These are phyloP conservation scores for Camelina sativa DNA, from an alignment of 345 rosid genomes.

Conservation along the genomic window DNA sequence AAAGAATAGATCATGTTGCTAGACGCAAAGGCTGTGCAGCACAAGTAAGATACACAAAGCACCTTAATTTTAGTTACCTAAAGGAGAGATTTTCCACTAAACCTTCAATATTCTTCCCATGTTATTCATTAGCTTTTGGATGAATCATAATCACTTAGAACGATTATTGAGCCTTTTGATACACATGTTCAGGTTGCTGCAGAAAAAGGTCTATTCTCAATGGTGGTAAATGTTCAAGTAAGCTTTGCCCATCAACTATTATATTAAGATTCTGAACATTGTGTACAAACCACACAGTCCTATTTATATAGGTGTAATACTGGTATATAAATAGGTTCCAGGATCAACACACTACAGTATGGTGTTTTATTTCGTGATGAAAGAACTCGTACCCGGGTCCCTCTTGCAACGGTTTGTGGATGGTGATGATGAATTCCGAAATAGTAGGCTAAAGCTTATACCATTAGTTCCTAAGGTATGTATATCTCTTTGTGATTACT, in stretches of 20 bases:
- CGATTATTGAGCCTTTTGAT: conserved; percentile 18
- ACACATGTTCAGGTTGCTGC: conserved; percentile 64
- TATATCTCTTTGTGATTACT: conserved; percentile 25
- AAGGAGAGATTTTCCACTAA: conserved; percentile 1
- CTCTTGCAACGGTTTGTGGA: conserved; percentile 92
- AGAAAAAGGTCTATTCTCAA: conserved; percentile 69
- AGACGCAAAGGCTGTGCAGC: conserved; percentile 96
- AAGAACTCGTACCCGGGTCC: conserved; percentile 68
- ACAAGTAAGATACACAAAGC: conserved; percentile 59
- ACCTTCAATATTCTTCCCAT: background rate
- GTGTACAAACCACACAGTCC: background rate
- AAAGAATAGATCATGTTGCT: conserved; percentile 96
- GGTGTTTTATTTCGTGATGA: conserved; percentile 90
- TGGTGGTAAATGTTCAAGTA: conserved; percentile 81
- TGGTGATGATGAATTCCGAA: conserved; percentile 98
- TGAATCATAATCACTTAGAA: conserved; percentile 3
- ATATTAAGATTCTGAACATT: conserved; percentile 1
- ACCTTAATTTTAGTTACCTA: background rate
- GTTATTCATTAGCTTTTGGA: conserved; percentile 1
- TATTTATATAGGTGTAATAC: background rate
- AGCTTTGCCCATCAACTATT: conserved; percentile 37
- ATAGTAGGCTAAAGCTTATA: conserved; percentile 91
- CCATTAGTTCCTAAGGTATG: conserved; percentile 92
- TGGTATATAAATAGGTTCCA: conserved; percentile 63
- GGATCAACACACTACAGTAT: conserved; percentile 95